phyloP scores from a whole-genome alignment of 257 asterid species.

The Fraxinus pennsylvanica region DNA sequence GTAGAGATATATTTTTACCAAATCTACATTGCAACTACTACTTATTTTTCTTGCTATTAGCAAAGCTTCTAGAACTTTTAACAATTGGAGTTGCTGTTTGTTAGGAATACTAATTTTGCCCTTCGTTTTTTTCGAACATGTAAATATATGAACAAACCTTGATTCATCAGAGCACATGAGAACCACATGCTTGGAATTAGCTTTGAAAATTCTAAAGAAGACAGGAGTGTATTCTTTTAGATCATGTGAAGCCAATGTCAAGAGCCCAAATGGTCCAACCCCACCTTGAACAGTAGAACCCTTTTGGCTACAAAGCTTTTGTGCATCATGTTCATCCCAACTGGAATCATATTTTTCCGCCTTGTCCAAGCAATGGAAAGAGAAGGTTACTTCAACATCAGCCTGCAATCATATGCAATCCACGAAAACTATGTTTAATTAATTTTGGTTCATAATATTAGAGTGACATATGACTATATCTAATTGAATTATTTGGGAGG shows the following conservation, averaged over 20 bases:
- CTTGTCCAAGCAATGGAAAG: constrained; percentile 54
- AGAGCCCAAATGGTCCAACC: constrained; percentile 74
- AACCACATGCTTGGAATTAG: constrained; percentile 38
- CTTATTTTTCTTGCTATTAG: not conserved
- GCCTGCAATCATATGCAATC: constrained; percentile 37
- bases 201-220: constrained; percentile 67
- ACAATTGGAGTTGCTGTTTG: not conserved
- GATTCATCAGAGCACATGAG: constrained; percentile 73
- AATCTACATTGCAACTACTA: too few species aligned
- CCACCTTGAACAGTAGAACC: constrained; percentile 60
- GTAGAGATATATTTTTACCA: too few species aligned
- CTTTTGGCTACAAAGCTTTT: constrained; percentile 49
- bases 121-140: not conserved
- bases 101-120: not conserved
- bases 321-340: constrained; percentile 58
- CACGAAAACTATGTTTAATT: not conserved
- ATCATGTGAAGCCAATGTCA: constrained; percentile 61
- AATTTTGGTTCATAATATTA: not conserved
- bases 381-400: constrained; percentile 68
- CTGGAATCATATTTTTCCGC: constrained; percentile 63
- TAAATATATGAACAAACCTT: constrained; percentile 33
- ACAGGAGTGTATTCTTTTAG: constrained; percentile 70
- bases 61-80: not conserved
- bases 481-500: not conserved
- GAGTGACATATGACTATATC: not conserved